Evolutionary conservation across 2,329 filamentous ascomycete genomes (phyloP), one percentile per base, ranked within the genome.

Genomic region (Apiospora koreana): DNA sequence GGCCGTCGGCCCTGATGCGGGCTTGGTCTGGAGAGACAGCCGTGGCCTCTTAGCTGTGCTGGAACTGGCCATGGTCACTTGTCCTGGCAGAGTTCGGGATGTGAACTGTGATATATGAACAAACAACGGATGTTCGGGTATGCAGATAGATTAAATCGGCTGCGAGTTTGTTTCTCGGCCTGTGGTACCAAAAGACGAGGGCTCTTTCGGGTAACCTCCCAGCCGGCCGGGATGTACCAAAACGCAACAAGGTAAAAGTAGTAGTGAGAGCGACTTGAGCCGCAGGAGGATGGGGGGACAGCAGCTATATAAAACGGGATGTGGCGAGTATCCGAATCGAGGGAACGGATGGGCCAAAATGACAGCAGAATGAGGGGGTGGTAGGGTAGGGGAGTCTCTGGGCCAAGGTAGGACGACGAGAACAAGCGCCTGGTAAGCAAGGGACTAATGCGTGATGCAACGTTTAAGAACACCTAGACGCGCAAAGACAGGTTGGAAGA

Each of bases 21-120:
- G 81, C 75, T 86, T 87, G 75, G 84, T 89, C 76, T 88, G 85
- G 74, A 89, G 85, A 69, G 86, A 87, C 72, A 91, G 80, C 76
- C 87, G 84, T 2, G 89, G 89, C 77, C 85, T 84, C 81, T 84
- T 87, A 68, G 82, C 78, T 7, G 80, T 68, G 46, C 69, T 73
- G 16, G 75, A 67, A 70, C 78, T 79, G 46, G 82, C 75, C 83
- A 85, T 85, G 68, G 31, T n/a, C 21, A 46, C 43, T 69, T 75
- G 74, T 48, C 23, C 46, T 28, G 23, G 21, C 66, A 50, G 35
- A 58, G 67, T n/a, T 16, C 23, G 38, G 38, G 16, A 5, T 21
- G 21, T 28, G n/a, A 28, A 58, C 6, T 58, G 64, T 25, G 64
- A 62, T 9, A 58, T 65, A 38, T 43, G 76, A 75, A 58, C 69